These are phyloP conservation scores for Dactylellina leptospora DNA, from an alignment of 2,329 filamentous ascomycete species.

Conservation along the genomic window DNA sequence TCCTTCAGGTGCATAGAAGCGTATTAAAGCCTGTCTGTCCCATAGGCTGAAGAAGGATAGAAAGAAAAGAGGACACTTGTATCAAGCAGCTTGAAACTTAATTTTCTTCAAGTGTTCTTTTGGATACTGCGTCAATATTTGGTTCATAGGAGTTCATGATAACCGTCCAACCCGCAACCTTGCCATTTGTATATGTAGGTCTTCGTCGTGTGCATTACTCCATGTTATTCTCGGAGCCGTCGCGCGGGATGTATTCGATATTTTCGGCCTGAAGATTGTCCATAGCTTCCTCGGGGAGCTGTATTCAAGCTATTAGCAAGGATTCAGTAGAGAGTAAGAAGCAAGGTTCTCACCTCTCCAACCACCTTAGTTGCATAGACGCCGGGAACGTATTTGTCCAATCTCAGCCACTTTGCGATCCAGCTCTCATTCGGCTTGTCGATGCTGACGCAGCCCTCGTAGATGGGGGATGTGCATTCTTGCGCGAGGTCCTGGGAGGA, in stretches of 20 bases:
- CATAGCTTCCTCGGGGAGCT: conserved; percentile 71
- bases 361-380: conserved; percentile 96
- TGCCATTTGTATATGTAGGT: background rate
- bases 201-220: conserved; percentile 6
- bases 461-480: conserved; percentile 94
- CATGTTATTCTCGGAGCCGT: conserved; percentile 56
- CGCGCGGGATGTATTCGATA: conserved; percentile 70
- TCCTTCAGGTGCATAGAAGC: too few relatives aligned
- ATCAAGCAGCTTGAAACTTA: too few relatives aligned
- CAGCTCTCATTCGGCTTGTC: conserved; percentile 84
- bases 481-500: conserved; percentile 82
- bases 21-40: too few relatives aligned
- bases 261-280: conserved; percentile 71
- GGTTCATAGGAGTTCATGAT: too few relatives aligned
- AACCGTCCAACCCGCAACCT: too few relatives aligned
- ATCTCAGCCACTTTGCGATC: conserved; percentile 95
- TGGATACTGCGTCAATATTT: too few relatives aligned
- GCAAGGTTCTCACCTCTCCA: conserved; percentile 67
- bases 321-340: background rate
- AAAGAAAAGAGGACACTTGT: too few relatives aligned
- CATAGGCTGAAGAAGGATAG: too few relatives aligned
- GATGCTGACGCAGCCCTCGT: conserved; percentile 88
- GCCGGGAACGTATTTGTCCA: conserved; percentile 86
- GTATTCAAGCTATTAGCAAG: conserved; percentile 14
- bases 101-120: too few relatives aligned